Conservation (phyloP, 1,139 yeast species). For the Suhomyces maxii region DNA sequence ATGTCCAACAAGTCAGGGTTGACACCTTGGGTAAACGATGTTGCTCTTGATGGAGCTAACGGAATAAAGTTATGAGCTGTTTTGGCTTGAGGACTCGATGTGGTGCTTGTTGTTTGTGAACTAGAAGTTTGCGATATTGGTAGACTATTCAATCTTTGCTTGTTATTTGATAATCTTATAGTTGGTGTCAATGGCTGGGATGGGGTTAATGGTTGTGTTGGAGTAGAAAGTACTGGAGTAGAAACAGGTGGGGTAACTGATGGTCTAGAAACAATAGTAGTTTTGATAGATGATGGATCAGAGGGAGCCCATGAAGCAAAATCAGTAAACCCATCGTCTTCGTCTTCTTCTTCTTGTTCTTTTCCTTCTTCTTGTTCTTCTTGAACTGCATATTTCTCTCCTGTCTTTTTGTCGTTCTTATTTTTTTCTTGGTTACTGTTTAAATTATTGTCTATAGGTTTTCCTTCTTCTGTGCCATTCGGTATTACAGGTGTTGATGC, state of each 20-base stretch:
- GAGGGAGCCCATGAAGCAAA: conserved; percentile 10
- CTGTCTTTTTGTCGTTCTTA: neutral
- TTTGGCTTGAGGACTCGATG: neutral
- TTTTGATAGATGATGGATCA: neutral
- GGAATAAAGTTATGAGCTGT: conserved; percentile 8
- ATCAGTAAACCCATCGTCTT: conserved; percentile 15
- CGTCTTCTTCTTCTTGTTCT: conserved; percentile 1
- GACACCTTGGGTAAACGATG: neutral
- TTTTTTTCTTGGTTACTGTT: neutral
- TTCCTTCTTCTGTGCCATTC: neutral
- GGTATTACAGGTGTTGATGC: too few species aligned
- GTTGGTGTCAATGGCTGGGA: conserved; percentile 4
- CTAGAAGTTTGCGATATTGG: too few species aligned
- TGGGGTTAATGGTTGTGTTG: neutral
- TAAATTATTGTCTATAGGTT: neutral
- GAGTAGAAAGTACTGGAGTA: neutral
- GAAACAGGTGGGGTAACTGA: neutral
- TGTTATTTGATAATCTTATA: neutral
- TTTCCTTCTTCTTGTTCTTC: neutral
- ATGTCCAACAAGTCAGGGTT: conserved; percentile 10
- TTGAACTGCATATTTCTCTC: neutral
- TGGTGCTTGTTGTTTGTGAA: neutral
- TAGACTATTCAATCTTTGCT: too few species aligned
- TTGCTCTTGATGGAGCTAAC: neutral
- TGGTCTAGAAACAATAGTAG: neutral